Evolutionary conservation across 192 early-diverging fungal genomes (phyloP), one percentile per base, ranked within the genome.

Genomic region (Podila epicladia): DNA sequence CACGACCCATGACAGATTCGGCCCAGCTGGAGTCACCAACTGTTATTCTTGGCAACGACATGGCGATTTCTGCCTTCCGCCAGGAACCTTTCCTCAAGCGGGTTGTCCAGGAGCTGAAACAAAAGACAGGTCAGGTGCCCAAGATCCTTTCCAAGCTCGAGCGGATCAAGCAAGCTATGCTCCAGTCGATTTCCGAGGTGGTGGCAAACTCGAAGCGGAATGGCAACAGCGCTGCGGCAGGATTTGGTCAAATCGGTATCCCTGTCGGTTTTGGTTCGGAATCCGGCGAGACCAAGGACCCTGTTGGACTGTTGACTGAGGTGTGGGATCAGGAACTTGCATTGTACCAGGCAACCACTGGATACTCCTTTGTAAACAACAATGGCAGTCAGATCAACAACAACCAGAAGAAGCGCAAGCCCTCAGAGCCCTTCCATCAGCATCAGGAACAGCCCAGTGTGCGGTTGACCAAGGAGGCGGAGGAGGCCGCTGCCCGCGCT

Each of bases 51-150:
- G 77, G 77, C 73, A 93, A 92, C 51, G 86, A 90, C 49, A 80
- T 85, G 62, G 86, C 86, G 28, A 89, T 92, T 51, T 89, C 89
- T 38, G 67, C 93, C 11, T 93, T 95, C 75, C 85, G 79, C 24
- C 94, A 95, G 60, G 90, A 92, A 64, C 60, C 68, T 2, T 89
- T 94, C 75, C 75, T 94, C 51, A 88, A 87, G 67, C 57, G 70
- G 22, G 32, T 93, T 12, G 37, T 91, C 33, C 80, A 82, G 35
- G 72, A 72, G 51, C 62, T 82, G 51, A 83, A 89, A 68, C 71
- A 82, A 41, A 83, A 82, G 77, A 73, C 77, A 0, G 77, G 65
- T 11, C 71, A 80, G n/a, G 77, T 65, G 5, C 71, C 77, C 24
- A 72, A 80, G 33, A 73, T 80, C 20, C 51, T 80, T n/a, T 29